phyloP scores from a whole-genome alignment of 768 basidiomycete genomes.

The Phaeotremella skinneri region DNA sequence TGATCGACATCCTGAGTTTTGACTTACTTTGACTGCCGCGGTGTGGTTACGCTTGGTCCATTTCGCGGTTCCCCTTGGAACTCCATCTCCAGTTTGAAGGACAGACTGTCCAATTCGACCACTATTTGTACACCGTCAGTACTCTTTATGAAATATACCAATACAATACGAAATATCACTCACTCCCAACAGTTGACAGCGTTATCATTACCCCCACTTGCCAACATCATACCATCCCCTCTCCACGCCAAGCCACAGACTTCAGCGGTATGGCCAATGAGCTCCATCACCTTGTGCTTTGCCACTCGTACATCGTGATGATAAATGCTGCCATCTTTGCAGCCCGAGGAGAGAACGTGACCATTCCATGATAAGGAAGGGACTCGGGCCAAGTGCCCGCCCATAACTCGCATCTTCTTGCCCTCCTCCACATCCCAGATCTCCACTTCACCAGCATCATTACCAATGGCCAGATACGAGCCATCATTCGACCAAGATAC shows the following conservation, averaged over 20 bases:
- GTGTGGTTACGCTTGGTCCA: constrained; percentile 91
- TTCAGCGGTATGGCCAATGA: constrained; percentile 85
- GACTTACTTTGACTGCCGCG: constrained; percentile 62
- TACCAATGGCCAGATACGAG: constrained; percentile 74
- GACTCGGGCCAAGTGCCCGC: constrained; percentile 72
- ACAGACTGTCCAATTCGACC: constrained; percentile 49
- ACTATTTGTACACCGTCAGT: constrained; percentile 36
- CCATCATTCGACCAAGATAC: constrained; percentile 54
- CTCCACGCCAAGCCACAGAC: constrained; percentile 85
- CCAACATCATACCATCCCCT: constrained; percentile 76
- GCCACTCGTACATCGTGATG: constrained; percentile 91
- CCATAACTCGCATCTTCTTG: constrained; percentile 84
- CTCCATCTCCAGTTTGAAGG: constrained; percentile 39
- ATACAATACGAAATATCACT: constrained; percentile 56
- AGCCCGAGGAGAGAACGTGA: constrained; percentile 81
- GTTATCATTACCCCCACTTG: constrained; percentile 95
- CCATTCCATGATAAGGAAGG: constrained; percentile 82
- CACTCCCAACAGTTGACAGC: constrained; percentile 98
- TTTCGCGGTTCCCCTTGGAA: constrained; percentile 58
- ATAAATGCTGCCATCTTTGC: constrained; percentile 91
- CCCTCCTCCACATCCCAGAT: constrained; percentile 87
- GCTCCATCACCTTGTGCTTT: constrained; percentile 82
- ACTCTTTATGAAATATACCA: constrained; percentile 39
- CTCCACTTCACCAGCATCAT: constrained; percentile 80
- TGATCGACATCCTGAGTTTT: not conserved